phyloP scores from a whole-genome alignment of 768 basidiomycete species.

The Calocybe cyanea region DNA sequence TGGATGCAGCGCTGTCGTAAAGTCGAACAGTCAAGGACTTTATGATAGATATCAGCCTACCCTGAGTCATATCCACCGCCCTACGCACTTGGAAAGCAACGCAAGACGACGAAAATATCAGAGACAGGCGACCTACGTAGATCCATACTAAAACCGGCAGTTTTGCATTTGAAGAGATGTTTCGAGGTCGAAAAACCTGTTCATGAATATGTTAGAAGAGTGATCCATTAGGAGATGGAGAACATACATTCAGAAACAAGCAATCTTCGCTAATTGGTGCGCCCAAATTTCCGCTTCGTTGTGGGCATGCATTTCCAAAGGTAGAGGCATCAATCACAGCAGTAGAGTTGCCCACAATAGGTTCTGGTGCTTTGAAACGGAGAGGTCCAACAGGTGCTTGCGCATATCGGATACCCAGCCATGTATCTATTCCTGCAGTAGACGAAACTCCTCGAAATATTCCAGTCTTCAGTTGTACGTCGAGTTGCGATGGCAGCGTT shows the following conservation, averaged over 20 bases:
- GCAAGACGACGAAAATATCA: too few relatives aligned
- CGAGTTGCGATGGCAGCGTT: constrained; percentile 21
- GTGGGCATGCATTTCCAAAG: constrained; percentile 58
- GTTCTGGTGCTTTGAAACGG: constrained; percentile 53
- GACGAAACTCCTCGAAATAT: constrained; percentile 43
- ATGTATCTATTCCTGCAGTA: constrained; percentile 45
- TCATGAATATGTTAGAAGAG: background rate
- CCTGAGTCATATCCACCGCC: too few relatives aligned
- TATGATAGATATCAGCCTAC: too few relatives aligned
- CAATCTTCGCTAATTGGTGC: constrained; percentile 52
- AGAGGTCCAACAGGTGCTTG: constrained; percentile 51
- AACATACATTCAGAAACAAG: constrained; percentile 46
- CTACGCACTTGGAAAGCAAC: too few relatives aligned
- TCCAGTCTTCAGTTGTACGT: constrained; percentile 39
- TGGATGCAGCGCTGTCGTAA: too few relatives aligned
- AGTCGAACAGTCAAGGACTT: too few relatives aligned
- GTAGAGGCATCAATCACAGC: constrained; percentile 37
- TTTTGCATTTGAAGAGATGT: constrained; percentile 20
- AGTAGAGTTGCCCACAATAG: constrained; percentile 29
- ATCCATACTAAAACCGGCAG: constrained; percentile 38
- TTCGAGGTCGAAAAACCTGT: constrained; percentile 33
- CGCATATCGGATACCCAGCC: constrained; percentile 62
- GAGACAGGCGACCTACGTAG: constrained; percentile 31
- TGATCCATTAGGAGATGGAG: background rate
- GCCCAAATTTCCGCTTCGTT: constrained; percentile 34